Evolutionary conservation across 1,139 yeast species (phyloP).

Genomic region (Waltiozyma solani): DNA sequence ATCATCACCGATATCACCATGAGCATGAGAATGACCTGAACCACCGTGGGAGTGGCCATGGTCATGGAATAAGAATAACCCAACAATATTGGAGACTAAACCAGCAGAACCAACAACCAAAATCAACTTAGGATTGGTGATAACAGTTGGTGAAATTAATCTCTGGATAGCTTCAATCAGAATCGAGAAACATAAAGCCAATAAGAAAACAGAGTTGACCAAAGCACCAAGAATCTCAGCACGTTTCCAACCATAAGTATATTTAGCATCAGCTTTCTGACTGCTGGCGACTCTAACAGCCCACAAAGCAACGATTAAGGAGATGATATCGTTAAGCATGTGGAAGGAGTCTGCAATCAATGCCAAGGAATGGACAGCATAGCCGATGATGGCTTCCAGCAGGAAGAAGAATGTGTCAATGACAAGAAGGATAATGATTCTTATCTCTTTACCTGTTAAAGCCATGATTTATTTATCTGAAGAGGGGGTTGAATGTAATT

Average conservation of each 20-base stretch:
- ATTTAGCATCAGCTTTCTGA: conserved; percentile 75
- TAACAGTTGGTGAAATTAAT: conserved; percentile 68
- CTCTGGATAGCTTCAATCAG: conserved; percentile 90
- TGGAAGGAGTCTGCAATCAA: conserved; percentile 94
- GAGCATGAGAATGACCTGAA: conserved; percentile 36
- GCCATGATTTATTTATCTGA: conserved; percentile 1
- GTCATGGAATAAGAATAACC: conserved; percentile 83
- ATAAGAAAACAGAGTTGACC: conserved; percentile 82
- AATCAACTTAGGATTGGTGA: conserved; percentile 72
- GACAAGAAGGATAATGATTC: conserved; percentile 62
- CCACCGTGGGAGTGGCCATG: conserved; percentile 61
- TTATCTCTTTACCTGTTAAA: conserved; percentile 45
- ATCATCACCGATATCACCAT: conserved; percentile 22
- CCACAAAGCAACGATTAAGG: conserved; percentile 88
- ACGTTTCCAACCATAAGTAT: conserved; percentile 94
- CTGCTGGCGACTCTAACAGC: conserved; percentile 86
- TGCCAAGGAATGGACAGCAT: conserved; percentile 86
- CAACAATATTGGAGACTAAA: conserved; percentile 69
- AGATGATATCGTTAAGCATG: conserved; percentile 91
- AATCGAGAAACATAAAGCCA: conserved; percentile 89
- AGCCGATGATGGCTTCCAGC: conserved; percentile 76
- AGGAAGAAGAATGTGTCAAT: conserved; percentile 81
- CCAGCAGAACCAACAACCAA: conserved; percentile 80
- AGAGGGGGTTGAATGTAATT: no score
- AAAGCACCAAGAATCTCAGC: conserved; percentile 94